Evolutionary conservation across 345 rosid genomes (phyloP), one percentile per base, ranked within the genome.

Genomic region (Chamaenerion angustifolium): DNA sequence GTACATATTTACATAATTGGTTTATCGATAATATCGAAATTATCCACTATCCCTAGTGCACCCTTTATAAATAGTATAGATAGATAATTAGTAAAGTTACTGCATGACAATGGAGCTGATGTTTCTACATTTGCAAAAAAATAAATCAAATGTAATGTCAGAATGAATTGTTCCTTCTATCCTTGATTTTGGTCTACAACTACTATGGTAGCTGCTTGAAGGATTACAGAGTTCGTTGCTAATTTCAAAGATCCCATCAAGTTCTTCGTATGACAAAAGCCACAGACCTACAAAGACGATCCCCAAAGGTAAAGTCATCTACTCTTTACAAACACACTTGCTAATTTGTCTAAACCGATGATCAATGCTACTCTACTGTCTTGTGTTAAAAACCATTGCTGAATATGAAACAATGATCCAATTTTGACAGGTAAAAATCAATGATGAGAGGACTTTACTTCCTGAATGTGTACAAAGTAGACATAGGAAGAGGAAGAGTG

Each of bases 171-270:
- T n/a, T 6, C 25, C 40, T 23, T 49, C 16, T 23, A 21, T 16
- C 19, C 25, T 40, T 48, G 16, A 49, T 25, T 23, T 41, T 12
- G 16, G 16, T 37, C 18, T 43, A 25, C 51, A 61, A 16, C n/a
- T 31, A 21, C 25, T 2, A 21, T 21, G 44, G 42, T 76, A 93
- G 99, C 75, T 93, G 48, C 73, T 93, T 61, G 99, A 93, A 71
- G 97, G 99, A 56, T 67, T 93, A 23, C 97, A 93, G 67, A 79
- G 92, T 60, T 88, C 99, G 13, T 63, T 88, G 80, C 73, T 77
- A 67, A 72, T 78, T 59, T 73, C 86, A 8, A 88, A 88, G 71
- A 75, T 76, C 47, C 99, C 94, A 3, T 81, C 92, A 2, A 66
- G 71, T 15, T 76, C 76, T 19, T 76, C 75, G n/a, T 85, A 78